Evolutionary conservation across 805 yeast species (phyloP).

Genomic region (Pichia manshurica): DNA sequence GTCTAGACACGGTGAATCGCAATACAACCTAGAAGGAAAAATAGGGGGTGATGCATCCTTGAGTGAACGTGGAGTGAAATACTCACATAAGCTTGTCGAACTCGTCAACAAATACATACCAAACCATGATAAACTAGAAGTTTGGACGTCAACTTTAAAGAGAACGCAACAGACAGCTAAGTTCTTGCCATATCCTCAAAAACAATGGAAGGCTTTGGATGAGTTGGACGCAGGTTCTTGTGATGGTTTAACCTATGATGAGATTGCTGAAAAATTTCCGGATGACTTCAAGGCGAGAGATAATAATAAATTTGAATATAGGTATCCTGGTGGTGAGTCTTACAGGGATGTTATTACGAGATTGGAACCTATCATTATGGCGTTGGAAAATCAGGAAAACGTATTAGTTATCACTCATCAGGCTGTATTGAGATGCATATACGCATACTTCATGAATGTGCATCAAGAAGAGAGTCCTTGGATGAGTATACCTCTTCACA

Average conservation of each 20-base stretch:
- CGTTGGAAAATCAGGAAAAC: slow-evolving; percentile 93
- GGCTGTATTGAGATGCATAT: slow-evolving; percentile 92
- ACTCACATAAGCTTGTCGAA: slow-evolving; percentile 76
- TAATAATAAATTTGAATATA: slow-evolving; percentile 89
- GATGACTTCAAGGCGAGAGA: slow-evolving; percentile 95
- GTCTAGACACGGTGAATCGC: slow-evolving; percentile 93
- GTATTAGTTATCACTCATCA: slow-evolving; percentile 95
- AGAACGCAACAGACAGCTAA: slow-evolving; percentile 93
- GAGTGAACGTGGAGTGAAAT: slow-evolving; percentile 76
- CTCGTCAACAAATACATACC: slow-evolving; percentile 61
- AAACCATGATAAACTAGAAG: slow-evolving; percentile 65
- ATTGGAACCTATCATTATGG: slow-evolving; percentile 97
- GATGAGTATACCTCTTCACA: slow-evolving; percentile 98
- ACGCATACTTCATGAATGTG: slow-evolving; percentile 97
- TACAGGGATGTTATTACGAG: slow-evolving; percentile 93
- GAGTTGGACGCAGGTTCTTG: slow-evolving; percentile 97
- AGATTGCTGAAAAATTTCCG: slow-evolving; percentile 77
- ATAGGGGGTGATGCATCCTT: slow-evolving; percentile 93
- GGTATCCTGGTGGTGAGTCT: slow-evolving; percentile 96
- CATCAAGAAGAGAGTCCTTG: slow-evolving; percentile 97
- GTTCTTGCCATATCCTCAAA: slow-evolving; percentile 69
- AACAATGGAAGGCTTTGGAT: slow-evolving; percentile 95
- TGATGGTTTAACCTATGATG: slow-evolving; percentile 95
- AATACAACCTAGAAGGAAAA: slow-evolving; percentile 86
- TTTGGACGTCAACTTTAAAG: slow-evolving; percentile 90